These are phyloP conservation scores for Schoenoplectus triqueter DNA, from an alignment of 202 grass and related monocot species.

Conservation along the genomic window DNA sequence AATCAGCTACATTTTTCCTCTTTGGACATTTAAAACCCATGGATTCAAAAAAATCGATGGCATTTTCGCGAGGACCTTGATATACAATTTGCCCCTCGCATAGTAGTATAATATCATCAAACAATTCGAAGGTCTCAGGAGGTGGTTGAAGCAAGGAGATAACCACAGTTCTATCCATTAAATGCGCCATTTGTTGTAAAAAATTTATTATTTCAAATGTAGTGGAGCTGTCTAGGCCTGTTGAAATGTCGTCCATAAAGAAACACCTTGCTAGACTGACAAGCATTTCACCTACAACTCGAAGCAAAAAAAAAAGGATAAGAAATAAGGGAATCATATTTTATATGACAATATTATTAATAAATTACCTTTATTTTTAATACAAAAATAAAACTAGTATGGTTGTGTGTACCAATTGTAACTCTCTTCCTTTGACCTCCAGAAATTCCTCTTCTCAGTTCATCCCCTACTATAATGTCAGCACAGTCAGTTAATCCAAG, in stretches of 20 bases:
- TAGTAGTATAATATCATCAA: constrained; percentile 94
- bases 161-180: constrained; percentile 90
- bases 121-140: constrained; percentile 86
- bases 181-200: constrained; percentile 84
- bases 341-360: constrained; percentile 7
- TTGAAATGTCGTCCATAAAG: constrained; percentile 99
- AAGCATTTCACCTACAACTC: constrained; percentile 86
- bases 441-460: constrained; percentile 96
- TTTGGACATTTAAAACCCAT: constrained; percentile 87
- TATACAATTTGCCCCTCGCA: constrained; percentile 96
- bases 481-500: constrained; percentile 86
- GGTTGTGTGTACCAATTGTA: constrained; percentile 67
- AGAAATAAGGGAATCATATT: constrained; percentile 3
- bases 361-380: neutral
- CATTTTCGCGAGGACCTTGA: constrained; percentile 87
- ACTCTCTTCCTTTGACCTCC: constrained; percentile 95
- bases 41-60: constrained; percentile 74
- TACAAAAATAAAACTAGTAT: constrained; percentile 2
- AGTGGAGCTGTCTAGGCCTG: constrained; percentile 94
- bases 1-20: constrained; percentile 92
- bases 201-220: constrained; percentile 90
- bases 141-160: constrained; percentile 97
- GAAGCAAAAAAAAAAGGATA: neutral
- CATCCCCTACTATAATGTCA: constrained; percentile 84
- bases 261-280: constrained; percentile 87